Evolutionary conservation across 2,329 filamentous ascomycete species (phyloP).

Genomic region (Phialocephala sp.): DNA sequence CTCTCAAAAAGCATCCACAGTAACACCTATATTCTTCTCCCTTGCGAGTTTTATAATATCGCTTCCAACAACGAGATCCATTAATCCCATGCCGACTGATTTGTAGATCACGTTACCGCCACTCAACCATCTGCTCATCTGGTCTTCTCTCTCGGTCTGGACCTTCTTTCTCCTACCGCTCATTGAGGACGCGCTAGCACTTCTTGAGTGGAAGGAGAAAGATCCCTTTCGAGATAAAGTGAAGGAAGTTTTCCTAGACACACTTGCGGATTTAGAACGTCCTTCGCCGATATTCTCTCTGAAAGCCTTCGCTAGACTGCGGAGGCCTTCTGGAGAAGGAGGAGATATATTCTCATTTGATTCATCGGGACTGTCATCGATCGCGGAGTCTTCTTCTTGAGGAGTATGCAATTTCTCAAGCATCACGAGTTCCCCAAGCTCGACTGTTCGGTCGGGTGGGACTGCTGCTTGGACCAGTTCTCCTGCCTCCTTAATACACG

Average conservation of each 20-base stretch:
- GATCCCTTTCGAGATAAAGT: constrained; percentile 23
- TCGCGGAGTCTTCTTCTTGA: constrained; percentile 27
- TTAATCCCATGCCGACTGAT: constrained; percentile 68
- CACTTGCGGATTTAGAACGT: constrained; percentile 17
- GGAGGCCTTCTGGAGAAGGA: constrained; percentile 15
- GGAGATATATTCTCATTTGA: constrained; percentile 10
- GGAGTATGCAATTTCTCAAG: constrained; percentile 47
- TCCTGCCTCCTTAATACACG: constrained; percentile 81
- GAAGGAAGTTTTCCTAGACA: constrained; percentile 34
- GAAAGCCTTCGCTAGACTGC: constrained; percentile 25
- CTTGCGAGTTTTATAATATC: constrained; percentile 62
- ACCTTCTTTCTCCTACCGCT: constrained; percentile 30
- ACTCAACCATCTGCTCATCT: constrained; percentile 61
- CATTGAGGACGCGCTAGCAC: constrained; percentile 22
- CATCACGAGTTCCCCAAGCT: constrained; percentile 82
- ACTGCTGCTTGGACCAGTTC: constrained; percentile 84
- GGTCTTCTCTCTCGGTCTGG: constrained; percentile 50
- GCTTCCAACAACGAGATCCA: constrained; percentile 68
- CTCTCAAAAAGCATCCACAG: constrained; percentile 56
- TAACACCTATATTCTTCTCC: constrained; percentile 59
- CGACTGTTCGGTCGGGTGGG: constrained; percentile 76
- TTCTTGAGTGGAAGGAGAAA: constrained; percentile 21
- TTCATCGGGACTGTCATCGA: constrained; percentile 22
- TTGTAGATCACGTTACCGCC: constrained; percentile 72
- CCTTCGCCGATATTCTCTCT: constrained; percentile 19